These are phyloP conservation scores for Saccharomycopsis phalli DNA, from an alignment of 1,139 yeast species.

Conservation along the genomic window DNA sequence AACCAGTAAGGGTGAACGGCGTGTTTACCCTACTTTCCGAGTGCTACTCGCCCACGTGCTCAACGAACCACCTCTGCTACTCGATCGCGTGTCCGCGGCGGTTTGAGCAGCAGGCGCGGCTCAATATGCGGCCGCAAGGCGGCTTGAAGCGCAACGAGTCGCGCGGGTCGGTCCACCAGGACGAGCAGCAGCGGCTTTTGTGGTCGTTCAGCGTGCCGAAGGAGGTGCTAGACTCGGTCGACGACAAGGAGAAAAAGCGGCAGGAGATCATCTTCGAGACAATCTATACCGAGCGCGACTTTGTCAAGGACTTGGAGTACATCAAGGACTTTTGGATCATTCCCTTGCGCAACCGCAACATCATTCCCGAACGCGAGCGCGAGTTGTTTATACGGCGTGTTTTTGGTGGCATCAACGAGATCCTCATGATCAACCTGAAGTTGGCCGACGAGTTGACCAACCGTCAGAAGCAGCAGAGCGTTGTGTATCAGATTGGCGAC, in stretches of 20 bases:
- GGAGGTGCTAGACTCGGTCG: slow-evolving; percentile 66
- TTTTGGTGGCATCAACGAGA: slow-evolving; percentile 83
- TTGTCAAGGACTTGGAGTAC: slow-evolving; percentile 89
- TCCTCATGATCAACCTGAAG: slow-evolving; percentile 71
- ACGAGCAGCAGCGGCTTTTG: slow-evolving; percentile 75
- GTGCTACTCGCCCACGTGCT: slow-evolving; percentile 95
- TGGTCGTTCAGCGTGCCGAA: slow-evolving; percentile 94
- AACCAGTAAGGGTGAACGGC: slow-evolving; percentile 53
- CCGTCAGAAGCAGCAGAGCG: slow-evolving; percentile 83
- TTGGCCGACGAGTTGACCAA: slow-evolving; percentile 84
- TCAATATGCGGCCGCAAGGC: slow-evolving; percentile 82
- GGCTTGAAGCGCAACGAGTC: slow-evolving; percentile 80
- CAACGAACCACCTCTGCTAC: slow-evolving; percentile 79
- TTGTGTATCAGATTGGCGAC: slow-evolving; percentile 81
- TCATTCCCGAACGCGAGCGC: slow-evolving; percentile 81
- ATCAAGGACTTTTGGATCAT: slow-evolving; percentile 90
- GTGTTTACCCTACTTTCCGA: slow-evolving; percentile 88
- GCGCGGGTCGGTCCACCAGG: slow-evolving; percentile 63
- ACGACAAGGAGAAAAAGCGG: slow-evolving; percentile 80
- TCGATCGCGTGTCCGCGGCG: slow-evolving; percentile 97
- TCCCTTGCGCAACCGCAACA: slow-evolving; percentile 77
- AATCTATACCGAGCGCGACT: slow-evolving; percentile 88
- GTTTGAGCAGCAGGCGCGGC: slow-evolving; percentile 88
- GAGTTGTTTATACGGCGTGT: slow-evolving; percentile 89
- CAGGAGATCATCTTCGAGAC: slow-evolving; percentile 95